Conservation (phyloP, 768 basidiomycete genomes). For the Dioszegia aurantiaca region DNA sequence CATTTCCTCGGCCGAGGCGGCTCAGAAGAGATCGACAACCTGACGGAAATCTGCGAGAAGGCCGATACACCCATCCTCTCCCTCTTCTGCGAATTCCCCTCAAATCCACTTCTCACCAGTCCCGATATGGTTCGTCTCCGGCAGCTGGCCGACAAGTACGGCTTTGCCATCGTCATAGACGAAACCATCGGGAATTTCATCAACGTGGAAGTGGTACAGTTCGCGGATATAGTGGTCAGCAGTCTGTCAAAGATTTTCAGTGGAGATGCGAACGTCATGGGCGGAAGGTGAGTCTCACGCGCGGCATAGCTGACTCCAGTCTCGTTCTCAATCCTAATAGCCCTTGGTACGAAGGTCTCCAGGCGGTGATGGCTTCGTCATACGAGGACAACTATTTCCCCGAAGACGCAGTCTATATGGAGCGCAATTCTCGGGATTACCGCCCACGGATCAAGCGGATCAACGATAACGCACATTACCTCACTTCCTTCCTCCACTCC, state of each 20-base stretch:
- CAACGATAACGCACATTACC: conserved; percentile 74
- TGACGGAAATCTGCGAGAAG: conserved; percentile 62
- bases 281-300: conserved; percentile 71
- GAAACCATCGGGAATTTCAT: conserved; percentile 93
- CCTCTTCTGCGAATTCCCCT: conserved; percentile 90
- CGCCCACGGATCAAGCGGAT: conserved; percentile 67
- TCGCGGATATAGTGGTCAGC: conserved; percentile 83
- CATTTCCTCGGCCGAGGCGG: conserved; percentile 81
- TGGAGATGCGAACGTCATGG: conserved; percentile 93
- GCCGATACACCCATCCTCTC: conserved; percentile 66
- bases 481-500: conserved; percentile 73
- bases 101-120: conserved; percentile 87
- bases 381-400: conserved; percentile 86
- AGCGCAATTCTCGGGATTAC: conserved; percentile 96
- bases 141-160: conserved; percentile 76
- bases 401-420: conserved; percentile 94
- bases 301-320: conserved; percentile 54
- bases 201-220: conserved; percentile 84
- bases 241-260: conserved; percentile 94
- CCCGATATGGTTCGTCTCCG: conserved; percentile 73
- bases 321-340: conserved; percentile 80
- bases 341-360: conserved; percentile 67
- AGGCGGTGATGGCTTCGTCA: conserved; percentile 58
- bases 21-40: conserved; percentile 68
- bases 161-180: conserved; percentile 84